Evolutionary conservation across 2,329 filamentous ascomycete species (phyloP).

Genomic region (Penicillium concentricum): DNA sequence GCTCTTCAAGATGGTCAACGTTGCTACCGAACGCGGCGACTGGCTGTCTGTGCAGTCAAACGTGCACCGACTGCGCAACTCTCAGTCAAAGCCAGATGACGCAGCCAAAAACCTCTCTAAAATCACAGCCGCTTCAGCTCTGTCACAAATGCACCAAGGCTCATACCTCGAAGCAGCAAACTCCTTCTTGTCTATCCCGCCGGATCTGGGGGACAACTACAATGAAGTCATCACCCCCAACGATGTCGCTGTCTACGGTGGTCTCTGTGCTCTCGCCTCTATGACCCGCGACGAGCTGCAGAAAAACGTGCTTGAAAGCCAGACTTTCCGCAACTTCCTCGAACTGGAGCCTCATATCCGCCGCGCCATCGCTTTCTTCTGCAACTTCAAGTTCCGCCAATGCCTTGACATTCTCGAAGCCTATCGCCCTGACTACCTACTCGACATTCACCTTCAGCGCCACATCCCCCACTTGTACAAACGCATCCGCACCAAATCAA

Average conservation of each 20-base stretch:
- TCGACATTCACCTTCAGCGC: slow-evolving; percentile 80
- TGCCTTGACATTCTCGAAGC: slow-evolving; percentile 80
- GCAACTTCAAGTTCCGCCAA: slow-evolving; percentile 81
- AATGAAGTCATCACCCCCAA: slow-evolving; percentile 76
- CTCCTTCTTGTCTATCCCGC: slow-evolving; percentile 66
- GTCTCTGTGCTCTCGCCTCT: slow-evolving; percentile 82
- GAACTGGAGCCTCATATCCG: slow-evolving; percentile 93
- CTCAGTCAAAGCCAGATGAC: slow-evolving; percentile 58
- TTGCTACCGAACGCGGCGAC: slow-evolving; percentile 73
- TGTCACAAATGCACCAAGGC: slow-evolving; percentile 58
- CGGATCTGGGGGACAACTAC: slow-evolving; percentile 57
- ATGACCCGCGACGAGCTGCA: slow-evolving; percentile 80
- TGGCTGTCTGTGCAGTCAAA: slow-evolving; percentile 69
- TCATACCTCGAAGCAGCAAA: slow-evolving; percentile 67
- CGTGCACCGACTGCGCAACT: slow-evolving; percentile 55
- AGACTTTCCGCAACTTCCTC: slow-evolving; percentile 77
- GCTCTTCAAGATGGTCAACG: slow-evolving; percentile 72
- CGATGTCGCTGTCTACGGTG: slow-evolving; percentile 89
- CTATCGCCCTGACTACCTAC: slow-evolving; percentile 80
- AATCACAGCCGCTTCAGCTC: slow-evolving; percentile 60
- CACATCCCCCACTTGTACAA: slow-evolving; percentile 71
- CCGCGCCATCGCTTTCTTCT: slow-evolving; percentile 84
- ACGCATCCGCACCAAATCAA: slow-evolving; percentile 82
- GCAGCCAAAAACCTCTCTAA: slow-evolving; percentile 61
- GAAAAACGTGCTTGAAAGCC: slow-evolving; percentile 72